Base-by-base conservation (phyloP, 164 flowering plant genomes). In the Aristolochia contorta region DNA sequence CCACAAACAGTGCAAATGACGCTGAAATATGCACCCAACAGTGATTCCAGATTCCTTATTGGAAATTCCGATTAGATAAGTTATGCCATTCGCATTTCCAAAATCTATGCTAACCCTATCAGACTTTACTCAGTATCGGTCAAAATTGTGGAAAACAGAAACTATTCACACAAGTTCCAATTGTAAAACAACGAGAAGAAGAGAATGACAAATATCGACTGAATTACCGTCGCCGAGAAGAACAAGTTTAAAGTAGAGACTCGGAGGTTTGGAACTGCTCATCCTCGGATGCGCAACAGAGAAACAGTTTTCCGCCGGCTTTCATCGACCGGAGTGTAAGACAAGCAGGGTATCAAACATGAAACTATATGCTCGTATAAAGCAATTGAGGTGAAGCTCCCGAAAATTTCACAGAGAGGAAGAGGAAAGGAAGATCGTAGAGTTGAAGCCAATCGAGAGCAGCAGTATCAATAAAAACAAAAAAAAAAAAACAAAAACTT, bases 151-250 rank as follows among this genome's bases (percentile, higher is more conserved):
- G 20, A 52, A 19, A 52, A 22, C 12, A 18, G 14, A 5, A 52
- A 52, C 2, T 47, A 47, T 47, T 18, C 19, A 47, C 20, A 22
- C 13, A 18, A 18, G 23, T 15, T n/a, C 55, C 23, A 52, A 52
- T 52, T 52, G 6, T 47, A 4, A 47, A 52, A 20, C 19, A n/a
- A 52, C 6, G 12, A 52, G 19, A 12, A 2, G 4, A 3, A 52
- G 20, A 21, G 22, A 23, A 12, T 12, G 55, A 52, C 12, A 22
- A 48, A 48, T 15, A n/a, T 15, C 20, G 12, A 3, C 20, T 48
- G 51, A 52, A 18, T 52, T 66, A 67, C 70, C 70, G 47, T 67
- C 70, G 18, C 70, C 70, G n/a, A 67, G 70, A 67, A 67, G 70
- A 57, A 67, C 70, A 59, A 67, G 61, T 33, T 67, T 67, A 60